Evolutionary conservation across 352 stramenopile species (phyloP).

Genomic region (Phytophthora litchii): DNA sequence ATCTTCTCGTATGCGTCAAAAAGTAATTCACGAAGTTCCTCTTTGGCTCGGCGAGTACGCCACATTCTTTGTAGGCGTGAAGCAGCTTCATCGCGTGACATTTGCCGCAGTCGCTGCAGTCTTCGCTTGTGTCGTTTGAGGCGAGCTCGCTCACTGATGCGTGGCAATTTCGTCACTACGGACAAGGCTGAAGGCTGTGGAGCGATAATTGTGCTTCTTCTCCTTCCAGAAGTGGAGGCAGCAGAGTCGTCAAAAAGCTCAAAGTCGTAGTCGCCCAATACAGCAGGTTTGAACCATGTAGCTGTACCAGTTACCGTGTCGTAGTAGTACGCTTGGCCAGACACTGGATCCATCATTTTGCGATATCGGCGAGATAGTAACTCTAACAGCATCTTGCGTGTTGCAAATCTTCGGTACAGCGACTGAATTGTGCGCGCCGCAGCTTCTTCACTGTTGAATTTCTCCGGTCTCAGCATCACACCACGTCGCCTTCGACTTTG

Average conservation of each 20-base stretch:
- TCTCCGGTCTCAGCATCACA: slow-evolving; percentile 31
- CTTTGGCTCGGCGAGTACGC: slow-evolving; percentile 43
- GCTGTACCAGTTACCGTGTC: slow-evolving; percentile 50
- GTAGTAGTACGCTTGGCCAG: slow-evolving; percentile 66
- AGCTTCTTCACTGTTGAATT: slow-evolving; percentile 41
- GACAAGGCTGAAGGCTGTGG: slow-evolving; percentile 9
- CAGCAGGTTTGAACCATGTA: slow-evolving; percentile 65
- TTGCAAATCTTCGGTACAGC: slow-evolving; percentile 58
- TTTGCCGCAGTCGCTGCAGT: slow-evolving; percentile 61
- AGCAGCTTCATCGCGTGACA: slow-evolving; percentile 61
- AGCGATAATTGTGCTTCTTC: slow-evolving; percentile 23
- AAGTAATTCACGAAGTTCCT: slow-evolving; percentile 45
- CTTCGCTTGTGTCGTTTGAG: slow-evolving; percentile 68
- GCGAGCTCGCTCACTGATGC: slow-evolving; percentile 59
- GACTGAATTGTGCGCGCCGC: slow-evolving; percentile 67
- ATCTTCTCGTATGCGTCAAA: slow-evolving; percentile 76
- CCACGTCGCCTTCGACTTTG: slow-evolving; percentile 9
- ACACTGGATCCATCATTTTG: slow-evolving; percentile 61
- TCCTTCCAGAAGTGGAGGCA: slow-evolving; percentile 17
- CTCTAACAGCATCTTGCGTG: slow-evolving; percentile 49
- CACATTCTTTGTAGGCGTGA: slow-evolving; percentile 60
- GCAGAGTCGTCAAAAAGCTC: slow-evolving; percentile 34
- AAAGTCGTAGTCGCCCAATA: slow-evolving; percentile 63
- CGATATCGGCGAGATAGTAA: slow-evolving; percentile 53
- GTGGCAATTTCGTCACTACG: slow-evolving; percentile 14